A percentile compares a stretch with the other conserved stretches of the same genome.
Evolutionary conservation across 2,329 filamentous ascomycete genomes (phyloP).

Genomic region (Cylindrodendrum hubeiense): DNA sequence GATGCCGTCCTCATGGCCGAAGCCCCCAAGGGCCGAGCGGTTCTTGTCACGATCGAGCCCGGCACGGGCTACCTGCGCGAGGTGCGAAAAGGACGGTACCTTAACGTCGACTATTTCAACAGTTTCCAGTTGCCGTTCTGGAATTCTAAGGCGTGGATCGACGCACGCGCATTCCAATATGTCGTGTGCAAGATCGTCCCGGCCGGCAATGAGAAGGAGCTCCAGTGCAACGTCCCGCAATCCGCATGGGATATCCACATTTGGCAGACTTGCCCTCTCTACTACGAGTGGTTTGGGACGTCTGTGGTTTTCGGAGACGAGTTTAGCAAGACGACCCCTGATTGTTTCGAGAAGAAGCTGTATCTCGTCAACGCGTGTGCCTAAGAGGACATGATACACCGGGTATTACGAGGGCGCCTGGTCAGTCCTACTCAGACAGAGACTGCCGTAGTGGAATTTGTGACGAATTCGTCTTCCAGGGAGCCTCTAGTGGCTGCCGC

Average conservation of each 20-base stretch:
- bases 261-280: conserved; percentile 16
- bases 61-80: conserved; percentile 3
- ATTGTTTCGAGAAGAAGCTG: not conserved
- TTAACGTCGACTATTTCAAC: conserved; percentile 3
- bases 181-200: conserved; percentile 1
- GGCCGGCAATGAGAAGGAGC: conserved; percentile 6
- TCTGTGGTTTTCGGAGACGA: not conserved
- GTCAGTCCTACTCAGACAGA: too few species aligned
- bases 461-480: too few species aligned
- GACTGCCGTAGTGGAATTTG: too few species aligned
- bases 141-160: not conserved
- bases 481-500: too few species aligned
- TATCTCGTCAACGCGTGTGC: not conserved
- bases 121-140: not conserved
- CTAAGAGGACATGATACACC: not conserved
- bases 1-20: not conserved
- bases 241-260: not conserved
- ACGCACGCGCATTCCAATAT: not conserved
- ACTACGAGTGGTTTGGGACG: not conserved
- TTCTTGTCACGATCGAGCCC: not conserved
- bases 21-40: not conserved
- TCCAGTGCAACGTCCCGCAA: conserved; percentile 5
- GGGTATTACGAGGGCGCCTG: too few species aligned
- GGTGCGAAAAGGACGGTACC: not conserved
- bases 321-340: not conserved